Base-by-base conservation (phyloP, 306 rosid species). In the Rubus parviflorus region DNA sequence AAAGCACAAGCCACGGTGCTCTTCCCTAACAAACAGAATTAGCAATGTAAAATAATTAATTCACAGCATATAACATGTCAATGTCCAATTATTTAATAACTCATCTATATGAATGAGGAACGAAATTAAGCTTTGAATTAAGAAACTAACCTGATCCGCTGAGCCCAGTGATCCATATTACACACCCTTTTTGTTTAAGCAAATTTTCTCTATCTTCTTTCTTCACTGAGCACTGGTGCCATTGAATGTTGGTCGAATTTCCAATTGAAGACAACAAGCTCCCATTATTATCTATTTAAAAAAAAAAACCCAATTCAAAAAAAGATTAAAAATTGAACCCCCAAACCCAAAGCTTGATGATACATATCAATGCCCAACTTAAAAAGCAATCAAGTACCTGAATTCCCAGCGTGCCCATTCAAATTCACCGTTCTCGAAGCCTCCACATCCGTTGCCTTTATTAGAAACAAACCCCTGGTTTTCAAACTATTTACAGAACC, bases 1-100 rank as follows among this genome's bases (percentile, higher is more conserved):
- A 96, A 84, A 81, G 98, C 88, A 89, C 97, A 92, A 6, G 99
- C 99, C 83, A 96, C 80, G 40, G 97, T 86, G 84, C 99, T 96
- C 90, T 96, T 96, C 72, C 99, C 99, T 96, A 67, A 25, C 37
- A 46, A 74, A 41, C 23, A 47, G 16, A 61, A 30, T 30, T 3
- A 25, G 20, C 51, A 45, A 61, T 1, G 42, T 12, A 5, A 30
- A n/a, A 57, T 37, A 85, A 80, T 79, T 64, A 53, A 70, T 12
- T 9, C n/a, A 48, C 6, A 37, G 11, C 5, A 71, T n/a, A 13
- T 19, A 52, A 40, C 13, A 41, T 8, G 16, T 15, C 52, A 46
- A 43, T 42, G n/a, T 42, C 17, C n/a, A 13, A 43, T 64, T 9
- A 10, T 64, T 38, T 37, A 2, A 60, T 25, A 60, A 11, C 20